Evolutionary conservation across 495 filamentous ascomycete species (phyloP), one percentile per base, ranked within the genome.

Genomic region (Podospora tetraspora): DNA sequence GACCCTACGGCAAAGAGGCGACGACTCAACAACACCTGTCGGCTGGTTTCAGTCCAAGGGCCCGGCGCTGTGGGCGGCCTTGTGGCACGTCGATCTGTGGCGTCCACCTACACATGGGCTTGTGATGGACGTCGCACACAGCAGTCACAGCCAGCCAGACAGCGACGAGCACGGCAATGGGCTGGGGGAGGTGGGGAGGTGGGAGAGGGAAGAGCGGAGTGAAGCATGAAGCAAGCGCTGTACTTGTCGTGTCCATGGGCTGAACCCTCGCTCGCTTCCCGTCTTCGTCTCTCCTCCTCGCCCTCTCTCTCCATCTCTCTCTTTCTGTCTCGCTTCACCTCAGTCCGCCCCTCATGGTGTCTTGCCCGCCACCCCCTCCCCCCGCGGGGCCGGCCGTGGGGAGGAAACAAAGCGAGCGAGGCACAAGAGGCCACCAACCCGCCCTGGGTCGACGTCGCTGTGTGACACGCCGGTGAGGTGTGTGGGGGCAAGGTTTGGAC

Each of bases 81-180:
- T 66, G 65, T 66, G 22, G 57, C 58, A 66, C 65, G 65, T 66
- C 65, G 65, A 61, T 30, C 60, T 61, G 58, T 66, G 65, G 65
- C 65, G 60, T 66, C 58, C 52, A 59, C 65, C 34, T 29, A 34
- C 65, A 22, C 65, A 66, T 66, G 65, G 63, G 63, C 29, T 66
- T 66, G 58, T 24, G 65, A 66, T 56, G 62, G 63, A 19, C 21
- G 65, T 66, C 57, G 34, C 30, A 66, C 65, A 30, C 65, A 30
- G 57, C 65, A 61, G 63, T 34, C 32, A 58, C 37, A 57, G 63
- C 7, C 19, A 63, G 30, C 19, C 61, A 43, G 61, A 9, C 58
- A 59, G 59, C 59, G 24, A 61, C 59, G 24, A 61, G 23, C n/a
- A 25, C 29, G 61, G 27, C 61, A 62, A 21, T 10, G 27, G 29